These are phyloP conservation scores for Wilcoxina mikolae DNA, from an alignment of 495 filamentous ascomycete genomes.

Conservation along the genomic window DNA sequence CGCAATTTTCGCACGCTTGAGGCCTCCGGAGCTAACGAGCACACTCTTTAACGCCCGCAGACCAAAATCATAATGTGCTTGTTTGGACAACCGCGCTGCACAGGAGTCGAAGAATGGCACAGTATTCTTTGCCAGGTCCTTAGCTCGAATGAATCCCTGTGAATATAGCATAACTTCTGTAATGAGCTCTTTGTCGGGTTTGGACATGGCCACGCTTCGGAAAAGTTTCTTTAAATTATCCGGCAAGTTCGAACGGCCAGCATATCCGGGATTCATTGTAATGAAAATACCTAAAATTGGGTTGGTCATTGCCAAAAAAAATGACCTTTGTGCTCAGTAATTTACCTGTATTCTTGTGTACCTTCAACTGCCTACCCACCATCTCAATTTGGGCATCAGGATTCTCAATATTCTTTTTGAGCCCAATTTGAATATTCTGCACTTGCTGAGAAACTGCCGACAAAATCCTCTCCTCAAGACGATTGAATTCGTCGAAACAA, in stretches of 20 bases:
- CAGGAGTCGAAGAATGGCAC: constrained; percentile 97
- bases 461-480: constrained; percentile 88
- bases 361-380: constrained; percentile 69
- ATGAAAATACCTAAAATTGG: constrained; percentile 68
- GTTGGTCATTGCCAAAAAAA: neutral
- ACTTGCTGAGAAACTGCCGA: constrained; percentile 98
- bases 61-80: constrained; percentile 98
- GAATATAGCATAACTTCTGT: constrained; percentile 99
- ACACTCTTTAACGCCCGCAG: constrained; percentile 96
- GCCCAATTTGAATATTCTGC: constrained; percentile 92
- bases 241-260: constrained; percentile 89
- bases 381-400: constrained; percentile 79
- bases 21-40: constrained; percentile 84
- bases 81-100: constrained; percentile 63
- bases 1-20: constrained; percentile 61
- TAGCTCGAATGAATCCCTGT: constrained; percentile 93
- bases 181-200: constrained; percentile 98
- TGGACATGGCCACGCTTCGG: constrained; percentile 98
- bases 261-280: constrained; percentile 99
- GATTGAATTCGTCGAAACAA: constrained; percentile 99
- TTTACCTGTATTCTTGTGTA: constrained; percentile 61
- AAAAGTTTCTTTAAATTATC: constrained; percentile 99
- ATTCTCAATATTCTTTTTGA: constrained; percentile 65
- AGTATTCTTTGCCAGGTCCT: constrained; percentile 77
- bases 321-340: neutral